These are phyloP conservation scores for Arctium minus DNA, from an alignment of 129 eudicot species.

Conservation along the genomic window DNA sequence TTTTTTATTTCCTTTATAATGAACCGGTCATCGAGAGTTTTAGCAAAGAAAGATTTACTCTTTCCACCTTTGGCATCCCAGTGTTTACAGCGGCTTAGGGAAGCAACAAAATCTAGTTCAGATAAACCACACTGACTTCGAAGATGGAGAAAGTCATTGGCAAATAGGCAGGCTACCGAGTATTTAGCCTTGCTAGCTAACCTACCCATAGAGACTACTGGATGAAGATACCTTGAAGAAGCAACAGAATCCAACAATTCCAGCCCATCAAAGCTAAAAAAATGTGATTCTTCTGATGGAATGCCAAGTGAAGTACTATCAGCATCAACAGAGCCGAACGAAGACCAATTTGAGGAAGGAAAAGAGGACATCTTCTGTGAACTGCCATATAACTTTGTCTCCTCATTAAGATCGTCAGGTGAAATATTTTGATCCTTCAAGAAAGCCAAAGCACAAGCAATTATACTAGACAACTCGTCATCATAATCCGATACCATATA, in stretches of 20 bases:
- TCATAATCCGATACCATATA: constrained; percentile 69
- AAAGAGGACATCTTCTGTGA: constrained; percentile 32
- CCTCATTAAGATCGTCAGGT: constrained; percentile 32
- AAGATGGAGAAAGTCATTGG: constrained; percentile 59
- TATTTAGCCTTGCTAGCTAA: constrained; percentile 50
- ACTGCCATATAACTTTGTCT: constrained; percentile 25
- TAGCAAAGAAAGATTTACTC: constrained; percentile 85
- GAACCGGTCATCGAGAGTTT: constrained; percentile 83
- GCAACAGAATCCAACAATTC: constrained; percentile 48
- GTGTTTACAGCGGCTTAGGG: constrained; percentile 75
- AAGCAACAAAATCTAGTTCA: constrained; percentile 76
- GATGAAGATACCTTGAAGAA: constrained; percentile 46
- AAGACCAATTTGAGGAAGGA: constrained; percentile 38
- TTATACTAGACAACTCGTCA: constrained; percentile 77
- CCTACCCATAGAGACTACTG: constrained; percentile 66
- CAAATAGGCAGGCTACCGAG: constrained; percentile 65
- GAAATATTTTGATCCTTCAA: constrained; percentile 33
- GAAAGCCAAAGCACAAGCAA: constrained; percentile 80
- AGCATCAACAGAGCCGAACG: constrained; percentile 46
- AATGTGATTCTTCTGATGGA: constrained; percentile 45
- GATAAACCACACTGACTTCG: constrained; percentile 74
- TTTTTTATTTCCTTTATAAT: constrained; percentile 85
- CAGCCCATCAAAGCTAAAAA: constrained; percentile 48
- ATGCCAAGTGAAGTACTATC: constrained; percentile 35
- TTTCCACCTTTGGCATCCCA: constrained; percentile 99